phyloP scores from a whole-genome alignment of 345 rosid genomes.

The Noccaea caerulescens region DNA sequence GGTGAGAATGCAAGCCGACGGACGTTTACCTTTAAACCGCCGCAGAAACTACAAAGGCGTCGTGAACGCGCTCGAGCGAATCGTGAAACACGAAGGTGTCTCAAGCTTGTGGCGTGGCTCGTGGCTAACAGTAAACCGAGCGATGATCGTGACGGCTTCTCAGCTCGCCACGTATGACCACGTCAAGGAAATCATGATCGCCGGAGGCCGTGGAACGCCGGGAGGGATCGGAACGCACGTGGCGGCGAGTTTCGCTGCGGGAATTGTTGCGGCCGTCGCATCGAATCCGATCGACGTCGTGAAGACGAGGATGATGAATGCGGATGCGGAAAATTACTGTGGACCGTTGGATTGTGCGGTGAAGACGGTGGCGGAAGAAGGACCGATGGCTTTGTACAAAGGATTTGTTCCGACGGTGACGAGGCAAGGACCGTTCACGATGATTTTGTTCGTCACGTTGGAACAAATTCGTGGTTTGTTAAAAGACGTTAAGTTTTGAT shows the following conservation, averaged over 20 bases:
- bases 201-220: slow-evolving; percentile 53
- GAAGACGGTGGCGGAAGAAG: slow-evolving; percentile 77
- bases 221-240: slow-evolving; percentile 85
- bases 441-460: slow-evolving; percentile 81
- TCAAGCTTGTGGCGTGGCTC: slow-evolving; percentile 83
- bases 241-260: slow-evolving; percentile 75
- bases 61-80: slow-evolving; percentile 63
- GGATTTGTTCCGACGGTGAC: slow-evolving; percentile 87
- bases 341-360: slow-evolving; percentile 79
- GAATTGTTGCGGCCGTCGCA: slow-evolving; percentile 81
- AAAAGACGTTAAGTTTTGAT: slow-evolving; percentile 42
- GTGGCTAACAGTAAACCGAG: slow-evolving; percentile 78
- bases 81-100: slow-evolving; percentile 69
- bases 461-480: slow-evolving; percentile 76
- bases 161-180: slow-evolving; percentile 88
- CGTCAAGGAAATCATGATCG: slow-evolving; percentile 60
- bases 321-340: slow-evolving; percentile 55
- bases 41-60: slow-evolving; percentile 80
- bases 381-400: slow-evolving; percentile 76
- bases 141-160: slow-evolving; percentile 90
- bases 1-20: slow-evolving; percentile 95
- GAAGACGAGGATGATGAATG: slow-evolving; percentile 92
- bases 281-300: slow-evolving; percentile 89
- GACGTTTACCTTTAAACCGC: slow-evolving; percentile 63
- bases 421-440: slow-evolving; percentile 90